Percentiles rank a stretch among this genome's conserved stretches.
These are phyloP conservation scores for Alternaria triticina DNA, from an alignment of 2,329 filamentous ascomycete species.

Conservation along the genomic window DNA sequence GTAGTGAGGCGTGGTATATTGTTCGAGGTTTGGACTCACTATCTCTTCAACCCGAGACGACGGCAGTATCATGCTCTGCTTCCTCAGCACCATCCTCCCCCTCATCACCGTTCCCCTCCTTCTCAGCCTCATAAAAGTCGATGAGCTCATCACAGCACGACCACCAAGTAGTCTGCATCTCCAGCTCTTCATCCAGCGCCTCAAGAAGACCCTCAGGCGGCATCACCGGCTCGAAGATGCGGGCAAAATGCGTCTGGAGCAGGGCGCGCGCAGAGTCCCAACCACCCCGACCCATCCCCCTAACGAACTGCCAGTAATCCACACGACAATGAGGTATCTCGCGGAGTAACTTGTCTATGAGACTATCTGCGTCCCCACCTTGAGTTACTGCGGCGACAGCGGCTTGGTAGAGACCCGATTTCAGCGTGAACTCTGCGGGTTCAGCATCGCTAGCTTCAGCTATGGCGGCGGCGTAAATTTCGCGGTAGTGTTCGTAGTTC, in stretches of 20 bases:
- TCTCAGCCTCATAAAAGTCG: not conserved
- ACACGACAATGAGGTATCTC: not conserved
- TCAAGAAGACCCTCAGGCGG: not conserved
- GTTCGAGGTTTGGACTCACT: fast-evolving
- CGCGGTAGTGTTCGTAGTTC: constrained; percentile 10
- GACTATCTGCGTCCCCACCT: not conserved
- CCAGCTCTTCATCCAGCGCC: not conserved
- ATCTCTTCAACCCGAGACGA: not conserved
- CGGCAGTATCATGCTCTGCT: not conserved
- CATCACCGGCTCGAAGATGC: not conserved
- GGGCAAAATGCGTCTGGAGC: not conserved
- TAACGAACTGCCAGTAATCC: not conserved
- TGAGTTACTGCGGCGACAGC: not conserved
- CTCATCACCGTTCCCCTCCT: not conserved
- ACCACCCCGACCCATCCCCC: not conserved
- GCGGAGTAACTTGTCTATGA: not conserved
- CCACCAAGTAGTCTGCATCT: constrained; percentile 1
- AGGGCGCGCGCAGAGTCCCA: not conserved
- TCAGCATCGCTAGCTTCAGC: not conserved
- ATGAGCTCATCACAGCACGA: not conserved
- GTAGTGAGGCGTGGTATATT: not conserved
- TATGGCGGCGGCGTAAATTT: constrained; percentile 14
- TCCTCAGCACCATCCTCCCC: not conserved
- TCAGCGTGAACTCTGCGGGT: constrained; percentile 2
- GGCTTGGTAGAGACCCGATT: constrained; percentile 8